These are phyloP conservation scores for Termitomyces sp. DNA, from an alignment of 1,284 basidiomycete genomes.

Conservation along the genomic window DNA sequence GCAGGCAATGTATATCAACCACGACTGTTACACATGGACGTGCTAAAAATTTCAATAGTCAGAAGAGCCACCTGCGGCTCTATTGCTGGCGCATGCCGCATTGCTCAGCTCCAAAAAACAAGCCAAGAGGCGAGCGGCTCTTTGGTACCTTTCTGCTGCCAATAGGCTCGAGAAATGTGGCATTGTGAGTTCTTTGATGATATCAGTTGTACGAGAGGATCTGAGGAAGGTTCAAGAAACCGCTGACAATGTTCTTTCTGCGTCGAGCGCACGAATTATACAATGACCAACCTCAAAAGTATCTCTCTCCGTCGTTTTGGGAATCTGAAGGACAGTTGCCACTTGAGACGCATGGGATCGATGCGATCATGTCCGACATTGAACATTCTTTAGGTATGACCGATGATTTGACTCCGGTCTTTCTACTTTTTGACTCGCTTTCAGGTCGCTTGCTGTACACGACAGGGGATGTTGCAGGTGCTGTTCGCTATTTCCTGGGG, in stretches of 20 bases:
- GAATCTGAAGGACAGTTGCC: constrained; percentile 53
- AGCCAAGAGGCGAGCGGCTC: constrained; percentile 54
- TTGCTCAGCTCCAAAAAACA: constrained; percentile 56
- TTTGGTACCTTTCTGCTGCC: constrained; percentile 74
- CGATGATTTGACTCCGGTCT: constrained; percentile 2
- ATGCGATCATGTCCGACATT: constrained; percentile 62
- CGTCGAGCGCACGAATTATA: constrained; percentile 63
- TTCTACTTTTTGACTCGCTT: constrained; percentile 1
- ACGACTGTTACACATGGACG: neutral
- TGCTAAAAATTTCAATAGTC: constrained; percentile 35
- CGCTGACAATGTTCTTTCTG: constrained; percentile 74
- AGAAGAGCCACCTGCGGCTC: constrained; percentile 73
- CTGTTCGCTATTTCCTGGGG: constrained; percentile 64
- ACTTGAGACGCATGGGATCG: constrained; percentile 41
- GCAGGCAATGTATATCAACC: constrained; percentile 60
- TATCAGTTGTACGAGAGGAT: neutral
- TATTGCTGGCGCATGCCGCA: constrained; percentile 73
- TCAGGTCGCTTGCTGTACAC: constrained; percentile 72
- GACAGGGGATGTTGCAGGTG: constrained; percentile 64
- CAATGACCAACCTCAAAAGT: constrained; percentile 41
- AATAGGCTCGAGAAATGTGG: constrained; percentile 74
- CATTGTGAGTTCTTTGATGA: constrained; percentile 46
- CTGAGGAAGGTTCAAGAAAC: constrained; percentile 49
- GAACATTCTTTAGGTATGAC: constrained; percentile 69
- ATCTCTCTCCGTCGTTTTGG: constrained; percentile 74